Evolutionary conservation across 805 yeast species (phyloP).

Genomic region (Priceomyces castillae): DNA sequence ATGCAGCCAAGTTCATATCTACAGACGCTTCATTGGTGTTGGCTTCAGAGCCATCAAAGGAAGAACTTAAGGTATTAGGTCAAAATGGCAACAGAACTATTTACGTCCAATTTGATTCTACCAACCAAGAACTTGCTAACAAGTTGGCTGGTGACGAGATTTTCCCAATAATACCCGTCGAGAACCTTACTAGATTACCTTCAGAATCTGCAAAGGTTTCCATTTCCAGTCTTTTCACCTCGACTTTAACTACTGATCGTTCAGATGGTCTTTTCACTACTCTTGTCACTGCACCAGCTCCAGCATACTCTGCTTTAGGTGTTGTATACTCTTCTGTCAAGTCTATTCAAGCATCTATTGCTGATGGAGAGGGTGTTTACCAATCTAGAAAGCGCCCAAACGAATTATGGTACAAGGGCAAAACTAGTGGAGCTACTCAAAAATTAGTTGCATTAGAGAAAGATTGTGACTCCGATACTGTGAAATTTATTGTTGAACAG

Average conservation of each 20-base stretch:
- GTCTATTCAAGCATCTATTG: constrained; percentile 78
- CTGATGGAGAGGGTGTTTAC: constrained; percentile 83
- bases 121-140: constrained; percentile 23
- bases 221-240: constrained; percentile 44
- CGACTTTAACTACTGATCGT: constrained; percentile 73
- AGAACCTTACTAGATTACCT: constrained; percentile 22
- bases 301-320: constrained; percentile 58
- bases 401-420: constrained; percentile 95
- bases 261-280: constrained; percentile 84
- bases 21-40: constrained; percentile 26
- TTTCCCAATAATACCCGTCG: constrained; percentile 26
- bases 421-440: constrained; percentile 95
- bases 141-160: constrained; percentile 29
- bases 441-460: constrained; percentile 58
- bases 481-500: constrained; percentile 84
- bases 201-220: constrained; percentile 25
- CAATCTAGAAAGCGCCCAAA: constrained; percentile 76
- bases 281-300: constrained; percentile 70
- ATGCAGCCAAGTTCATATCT: constrained; percentile 6
- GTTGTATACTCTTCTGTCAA: constrained; percentile 85
- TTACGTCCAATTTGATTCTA: constrained; percentile 16
- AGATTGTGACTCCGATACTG: constrained; percentile 92
- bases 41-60: constrained; percentile 12
- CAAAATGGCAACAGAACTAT: constrained; percentile 30
- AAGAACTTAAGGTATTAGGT: constrained; percentile 15